Conservation (phyloP, 2,329 filamentous ascomycete species). For the Paramyrothecium roridum region DNA sequence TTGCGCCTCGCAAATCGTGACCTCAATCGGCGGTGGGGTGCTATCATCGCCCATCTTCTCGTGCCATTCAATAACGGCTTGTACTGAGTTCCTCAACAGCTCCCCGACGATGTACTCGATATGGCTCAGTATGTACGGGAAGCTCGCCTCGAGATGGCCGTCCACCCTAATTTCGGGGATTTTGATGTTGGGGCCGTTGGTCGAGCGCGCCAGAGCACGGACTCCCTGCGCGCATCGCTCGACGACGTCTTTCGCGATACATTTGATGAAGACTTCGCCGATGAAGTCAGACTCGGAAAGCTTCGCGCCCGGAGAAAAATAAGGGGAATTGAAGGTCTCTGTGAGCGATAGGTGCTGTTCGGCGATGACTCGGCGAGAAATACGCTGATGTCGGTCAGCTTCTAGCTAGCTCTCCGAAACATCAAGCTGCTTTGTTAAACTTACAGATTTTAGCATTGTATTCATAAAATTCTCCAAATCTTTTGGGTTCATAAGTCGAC, state of each 20-base stretch:
- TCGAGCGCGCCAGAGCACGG: slow-evolving; percentile 68
- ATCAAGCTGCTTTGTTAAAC: slow-evolving; percentile 21
- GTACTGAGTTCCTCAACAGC: slow-evolving; percentile 89
- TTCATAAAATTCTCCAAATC: slow-evolving; percentile 95
- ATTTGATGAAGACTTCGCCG: slow-evolving; percentile 91
- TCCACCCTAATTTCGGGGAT: slow-evolving; percentile 80
- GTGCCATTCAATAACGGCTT: slow-evolving; percentile 80
- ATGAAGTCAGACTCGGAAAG: slow-evolving; percentile 78
- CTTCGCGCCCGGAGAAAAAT: slow-evolving; percentile 81
- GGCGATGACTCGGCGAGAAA: slow-evolving; percentile 92
- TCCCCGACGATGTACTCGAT: slow-evolving; percentile 97
- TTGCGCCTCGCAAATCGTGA: slow-evolving; percentile 88
- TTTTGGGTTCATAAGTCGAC: slow-evolving; percentile 73
- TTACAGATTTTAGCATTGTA: slow-evolving; percentile 81
- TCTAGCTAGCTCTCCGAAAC: not conserved
- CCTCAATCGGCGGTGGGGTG: slow-evolving; percentile 72
- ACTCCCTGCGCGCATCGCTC: slow-evolving; percentile 77
- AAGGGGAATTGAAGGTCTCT: slow-evolving; percentile 87
- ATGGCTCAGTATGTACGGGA: slow-evolving; percentile 94
- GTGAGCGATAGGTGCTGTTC: slow-evolving; percentile 95
- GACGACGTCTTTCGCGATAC: slow-evolving; percentile 86
- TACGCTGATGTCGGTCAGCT: slow-evolving; percentile 56
- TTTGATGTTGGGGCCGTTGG: slow-evolving; percentile 66
- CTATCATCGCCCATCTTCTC: slow-evolving; percentile 31
- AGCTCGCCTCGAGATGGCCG: slow-evolving; percentile 84